phyloP scores from a whole-genome alignment of 192 early-diverging fungal species.

The Entomortierella beljakovae region DNA sequence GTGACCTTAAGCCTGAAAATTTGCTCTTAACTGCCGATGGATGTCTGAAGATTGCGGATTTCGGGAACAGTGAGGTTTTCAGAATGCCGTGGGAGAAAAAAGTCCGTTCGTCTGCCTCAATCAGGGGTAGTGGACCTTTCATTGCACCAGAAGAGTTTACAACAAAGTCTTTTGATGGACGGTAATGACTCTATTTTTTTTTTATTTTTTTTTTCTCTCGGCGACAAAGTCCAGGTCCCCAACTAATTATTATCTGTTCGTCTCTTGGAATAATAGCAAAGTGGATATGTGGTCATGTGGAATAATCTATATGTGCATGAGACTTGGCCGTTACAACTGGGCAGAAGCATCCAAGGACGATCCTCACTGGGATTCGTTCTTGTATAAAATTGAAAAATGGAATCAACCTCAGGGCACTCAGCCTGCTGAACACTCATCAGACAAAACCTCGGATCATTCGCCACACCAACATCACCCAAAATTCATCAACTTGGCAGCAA shows the following conservation, averaged over 20 bases:
- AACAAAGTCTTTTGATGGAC: conserved; percentile 75
- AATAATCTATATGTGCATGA: conserved; percentile 59
- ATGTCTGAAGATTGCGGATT: conserved; percentile 88
- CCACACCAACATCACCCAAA: neutral
- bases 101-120: conserved; percentile 68
- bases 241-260: neutral
- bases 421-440: neutral
- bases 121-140: conserved; percentile 86
- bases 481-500: conserved; percentile 20
- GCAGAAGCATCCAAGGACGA: conserved; percentile 40
- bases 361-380: conserved; percentile 31
- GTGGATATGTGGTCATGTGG: conserved; percentile 61
- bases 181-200: conserved; percentile 39
- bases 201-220: neutral
- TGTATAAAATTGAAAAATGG: conserved; percentile 11
- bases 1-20: conserved; percentile 93
- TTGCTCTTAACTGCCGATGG: conserved; percentile 73
- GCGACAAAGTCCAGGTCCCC: neutral
- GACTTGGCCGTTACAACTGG: conserved; percentile 46
- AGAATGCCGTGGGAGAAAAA: conserved; percentile 75
- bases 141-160: conserved; percentile 87
- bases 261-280: conserved; percentile 20
- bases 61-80: conserved; percentile 86
- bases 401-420: neutral
- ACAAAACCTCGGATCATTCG: neutral